Base-by-base conservation (phyloP, 257 asterid genomes). In the Solanum piurae region DNA sequence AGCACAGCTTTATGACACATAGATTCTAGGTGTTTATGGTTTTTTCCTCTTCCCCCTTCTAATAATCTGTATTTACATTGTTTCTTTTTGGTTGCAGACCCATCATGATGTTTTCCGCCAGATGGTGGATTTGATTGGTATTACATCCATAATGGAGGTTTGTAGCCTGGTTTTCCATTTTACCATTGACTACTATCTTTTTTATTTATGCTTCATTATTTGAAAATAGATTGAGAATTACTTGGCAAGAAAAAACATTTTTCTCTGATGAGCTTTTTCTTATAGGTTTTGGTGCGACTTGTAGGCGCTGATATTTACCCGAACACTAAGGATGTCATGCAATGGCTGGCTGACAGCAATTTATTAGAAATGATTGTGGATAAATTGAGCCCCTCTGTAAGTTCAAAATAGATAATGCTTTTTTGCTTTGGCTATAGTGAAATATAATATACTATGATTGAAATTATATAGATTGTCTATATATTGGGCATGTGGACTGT, bases 111-210 rank as follows among this genome's bases (percentile, higher is more conserved):
- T 96, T 84, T 94, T 97, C 86, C 92, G 91, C 88, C 93, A 93
- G 94, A 97, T 97, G 90, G 98, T 97, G 86, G 99, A 97, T 94
- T 93, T 97, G 95, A 96, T 97, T 89, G 99, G 99, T 83, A 94
- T 97, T 90, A 97, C 99, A 69, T 97, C 99, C 86, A 95, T 97
- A 88, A 97, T 96, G 99, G 99, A 97, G 99, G 99, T 97, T 89
- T 86, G 90, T 86, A 83, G 49, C 71, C 31, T 11, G 71, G 86
- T 86, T 84, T n/a, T 82, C 58, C 66, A 89, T 69, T 87, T 80
- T 27, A 46, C 40, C 40, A 7, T 80, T 23, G 37, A 27, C 40
- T 40, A 18, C 20, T 18, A 29, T 49, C 29, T 82, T 49, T 82
- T 49, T 82, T 49, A 31, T 82, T 44, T 80, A 68, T 85, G 52